Conservation (phyloP, 1,284 basidiomycete species). For the Cerioporus squamosus region DNA sequence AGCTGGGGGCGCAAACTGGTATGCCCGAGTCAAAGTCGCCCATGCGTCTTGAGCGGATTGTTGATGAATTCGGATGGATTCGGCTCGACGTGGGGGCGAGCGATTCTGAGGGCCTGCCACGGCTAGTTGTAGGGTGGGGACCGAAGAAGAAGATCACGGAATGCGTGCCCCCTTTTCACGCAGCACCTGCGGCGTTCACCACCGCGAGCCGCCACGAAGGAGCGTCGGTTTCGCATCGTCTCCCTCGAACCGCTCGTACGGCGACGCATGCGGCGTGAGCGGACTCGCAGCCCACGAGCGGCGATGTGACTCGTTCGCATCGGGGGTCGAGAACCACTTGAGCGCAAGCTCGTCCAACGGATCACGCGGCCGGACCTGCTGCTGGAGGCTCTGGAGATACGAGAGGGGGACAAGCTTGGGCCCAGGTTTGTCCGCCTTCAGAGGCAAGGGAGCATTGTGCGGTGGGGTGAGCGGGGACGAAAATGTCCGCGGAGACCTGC, state of each 20-base stretch:
- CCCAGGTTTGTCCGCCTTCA: constrained; percentile 10
- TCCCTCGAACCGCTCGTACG: constrained; percentile 18
- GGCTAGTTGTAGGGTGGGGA: not conserved
- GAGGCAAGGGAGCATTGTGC: constrained; percentile 18
- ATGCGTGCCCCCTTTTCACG: constrained; percentile 15
- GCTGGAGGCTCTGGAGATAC: constrained; percentile 31
- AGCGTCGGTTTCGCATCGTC: constrained; percentile 22
- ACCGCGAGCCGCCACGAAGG: constrained; percentile 18
- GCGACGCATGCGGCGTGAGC: constrained; percentile 3
- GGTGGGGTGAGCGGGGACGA: constrained; percentile 28
- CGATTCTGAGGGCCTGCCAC: constrained; percentile 6
- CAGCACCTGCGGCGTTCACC: constrained; percentile 10
- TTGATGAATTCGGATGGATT: too few species aligned
- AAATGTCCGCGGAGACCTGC: constrained; percentile 28
- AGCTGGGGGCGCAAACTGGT: too few species aligned
- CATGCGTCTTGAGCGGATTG: too few species aligned
- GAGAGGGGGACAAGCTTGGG: constrained; percentile 35
- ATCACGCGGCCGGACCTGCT: constrained; percentile 28
- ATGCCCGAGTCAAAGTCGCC: too few species aligned
- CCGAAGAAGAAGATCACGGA: constrained; percentile 11
- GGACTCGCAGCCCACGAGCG: constrained; percentile 16
- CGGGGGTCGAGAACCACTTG: constrained; percentile 30
- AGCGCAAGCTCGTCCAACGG: constrained; percentile 35
- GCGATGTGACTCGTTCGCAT: constrained; percentile 14
- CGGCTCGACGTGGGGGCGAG: too few species aligned